phyloP scores from a whole-genome alignment of 2,329 filamentous ascomycete genomes.

The Penicillium occitanis region DNA sequence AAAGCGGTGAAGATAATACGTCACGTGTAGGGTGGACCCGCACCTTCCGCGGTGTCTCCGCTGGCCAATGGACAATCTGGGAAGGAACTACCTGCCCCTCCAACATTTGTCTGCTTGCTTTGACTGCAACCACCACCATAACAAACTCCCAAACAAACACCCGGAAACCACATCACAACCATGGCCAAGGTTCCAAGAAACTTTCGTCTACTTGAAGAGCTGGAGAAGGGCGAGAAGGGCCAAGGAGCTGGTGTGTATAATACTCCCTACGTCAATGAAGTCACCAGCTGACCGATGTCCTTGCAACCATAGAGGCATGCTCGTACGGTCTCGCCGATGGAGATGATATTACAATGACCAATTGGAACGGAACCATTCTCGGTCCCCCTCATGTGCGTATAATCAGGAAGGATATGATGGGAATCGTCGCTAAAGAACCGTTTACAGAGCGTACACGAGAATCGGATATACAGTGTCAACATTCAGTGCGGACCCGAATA shows the following conservation, averaged over 20 bases:
- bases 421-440: constrained; percentile 11
- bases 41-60: neutral
- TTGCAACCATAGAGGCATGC: constrained; percentile 71
- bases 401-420: neutral
- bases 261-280: neutral
- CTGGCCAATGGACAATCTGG: constrained; percentile 13
- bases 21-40: constrained; percentile 14
- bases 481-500: constrained; percentile 92
- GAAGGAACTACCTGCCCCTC: constrained; percentile 18
- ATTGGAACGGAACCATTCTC: constrained; percentile 98
- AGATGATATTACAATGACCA: constrained; percentile 93
- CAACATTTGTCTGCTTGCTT: constrained; percentile 9
- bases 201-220: constrained; percentile 93
- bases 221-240: constrained; percentile 98
- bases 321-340: constrained; percentile 94
- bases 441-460: constrained; percentile 85
- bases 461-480: constrained; percentile 97
- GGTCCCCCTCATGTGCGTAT: constrained; percentile 86
- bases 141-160: neutral
- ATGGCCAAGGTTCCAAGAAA: constrained; percentile 84
- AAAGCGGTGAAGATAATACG: neutral
- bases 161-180: constrained; percentile 26
- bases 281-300: constrained; percentile 2
- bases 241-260: constrained; percentile 68
- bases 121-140: neutral